Base-by-base conservation (phyloP, 2,329 filamentous ascomycete genomes). In the Xylariaceae sp. region DNA sequence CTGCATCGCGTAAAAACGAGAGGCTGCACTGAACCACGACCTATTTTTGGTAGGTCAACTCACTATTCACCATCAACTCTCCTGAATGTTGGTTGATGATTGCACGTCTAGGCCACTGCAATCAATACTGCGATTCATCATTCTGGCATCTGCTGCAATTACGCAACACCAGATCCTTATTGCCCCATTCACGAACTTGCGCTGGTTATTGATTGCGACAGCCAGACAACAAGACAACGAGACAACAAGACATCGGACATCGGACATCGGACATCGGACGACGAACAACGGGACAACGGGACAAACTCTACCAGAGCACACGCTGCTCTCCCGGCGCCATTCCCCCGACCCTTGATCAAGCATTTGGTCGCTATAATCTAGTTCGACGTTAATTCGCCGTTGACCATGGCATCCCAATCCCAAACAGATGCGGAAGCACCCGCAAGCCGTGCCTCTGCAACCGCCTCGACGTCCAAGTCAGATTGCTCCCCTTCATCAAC, bases 401-500 rank as follows among this genome's bases (percentile, higher is more conserved):
- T 31, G 58, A 58, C 34, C 53, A 70, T 70, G 67, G 63, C 65
- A 43, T 66, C 62, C 48, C 66, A 67, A 43, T 66, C 62, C 48
- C 66, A 67, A 52, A 65, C 65, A 53, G 67, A 68, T 60, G 60
- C 61, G 47, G 64, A 64, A 43, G 55, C 61, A 19, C 57, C 65
- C 46, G 53, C 63, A 37, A 59, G 57, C 45, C 62, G 59, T 51
- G 58, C 59, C 48, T 56, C 62, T 53, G 55, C 62, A 31, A 54
- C 61, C 39, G 57, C 62, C 29, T 62, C 63, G 26, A 55, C 62
- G 11, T 66, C 66, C 35, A 68, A 66, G 54, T 61, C 62, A 39
- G 67, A 67, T 35, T 61, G 62, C 51, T 67, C 67, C 12, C 65
- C 67, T 29, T 67, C 59, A 31, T 52, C 67, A n/a, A 66, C 66